phyloP scores from a whole-genome alignment of 2,329 filamentous ascomycete genomes.

The Calonectria hawksworthii region DNA sequence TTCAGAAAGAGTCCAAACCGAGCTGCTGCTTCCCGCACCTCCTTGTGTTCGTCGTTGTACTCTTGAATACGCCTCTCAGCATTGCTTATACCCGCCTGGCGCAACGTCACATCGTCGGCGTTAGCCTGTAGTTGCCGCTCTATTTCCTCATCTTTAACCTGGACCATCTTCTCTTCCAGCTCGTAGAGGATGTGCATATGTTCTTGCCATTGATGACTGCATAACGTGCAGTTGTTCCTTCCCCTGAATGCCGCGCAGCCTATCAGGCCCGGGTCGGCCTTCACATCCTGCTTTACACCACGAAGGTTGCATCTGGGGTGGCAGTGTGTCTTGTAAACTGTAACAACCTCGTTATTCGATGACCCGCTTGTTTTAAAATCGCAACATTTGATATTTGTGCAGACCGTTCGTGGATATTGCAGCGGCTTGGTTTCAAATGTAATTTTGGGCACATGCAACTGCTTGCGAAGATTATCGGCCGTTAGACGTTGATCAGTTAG shows the following conservation, averaged over 20 bases:
- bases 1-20: constrained; percentile 27
- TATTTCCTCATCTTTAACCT: neutral
- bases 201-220: neutral
- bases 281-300: neutral
- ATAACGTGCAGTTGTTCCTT: neutral
- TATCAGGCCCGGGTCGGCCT: neutral
- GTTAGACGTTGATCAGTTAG: neutral
- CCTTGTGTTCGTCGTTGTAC: constrained; percentile 11
- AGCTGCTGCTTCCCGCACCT: constrained; percentile 15
- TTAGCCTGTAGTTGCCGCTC: neutral
- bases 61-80: neutral
- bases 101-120: neutral
- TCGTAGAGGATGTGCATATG: neutral
- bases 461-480: neutral
- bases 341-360: neutral
- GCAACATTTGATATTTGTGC: neutral
- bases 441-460: neutral
- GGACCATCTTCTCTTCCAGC: neutral
- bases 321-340: neutral
- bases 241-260: neutral
- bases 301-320: neutral
- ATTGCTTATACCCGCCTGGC: constrained; percentile 8
- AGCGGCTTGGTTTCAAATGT: neutral
- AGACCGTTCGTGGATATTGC: neutral
- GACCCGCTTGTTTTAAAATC: neutral